Evolutionary conservation across 805 yeast species (phyloP), one percentile per base, ranked within the genome.

Genomic region (Nakazawaea ishiwadae): DNA sequence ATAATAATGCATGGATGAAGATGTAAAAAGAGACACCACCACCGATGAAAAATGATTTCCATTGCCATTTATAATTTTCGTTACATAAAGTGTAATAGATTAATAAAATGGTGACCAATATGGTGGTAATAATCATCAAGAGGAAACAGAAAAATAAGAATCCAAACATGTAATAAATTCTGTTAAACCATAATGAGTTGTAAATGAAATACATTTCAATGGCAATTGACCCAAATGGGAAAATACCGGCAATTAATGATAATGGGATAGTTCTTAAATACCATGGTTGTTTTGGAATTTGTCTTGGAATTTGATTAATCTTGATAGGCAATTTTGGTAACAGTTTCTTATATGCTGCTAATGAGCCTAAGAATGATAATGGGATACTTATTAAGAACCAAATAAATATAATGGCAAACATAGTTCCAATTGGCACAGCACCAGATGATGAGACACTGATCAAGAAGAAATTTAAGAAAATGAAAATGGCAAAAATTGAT

Each of bases 1-100:
- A 73, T 50, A 84, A 67, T 45, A 89, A 66, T 2, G 97, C 81
- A 62, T 93, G 96, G 37, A 87, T 51, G 63, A 89, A 87, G 31
- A 90, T 82, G 59, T 91, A 93, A 40, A 82, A 51, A 0, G 96
- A 75, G 59, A 96, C 83, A 24, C 97, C 95, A 32, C 96, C 97
- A 20, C 96, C 86, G 45, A 88, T 75, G 54, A 84, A 77, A 52
- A 86, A 65, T 3, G 96, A 78, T 61, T 90, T 80, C 99, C 99
- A 93, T 58, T 91, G 97, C 99, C 99, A 93, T 61, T 81, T 79
- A 70, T 95, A 90, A 62, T 93, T 87, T 59, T 93, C 99, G 38
- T 87, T 69, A 58, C 96, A 87, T 50, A 93, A 72, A 4, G 88
- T 75, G 68, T 86, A 84, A 62, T 93, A 93, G 20, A 84, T 77